Base-by-base conservation (phyloP, 306 rosid genomes). In the Rosa chinensis region DNA sequence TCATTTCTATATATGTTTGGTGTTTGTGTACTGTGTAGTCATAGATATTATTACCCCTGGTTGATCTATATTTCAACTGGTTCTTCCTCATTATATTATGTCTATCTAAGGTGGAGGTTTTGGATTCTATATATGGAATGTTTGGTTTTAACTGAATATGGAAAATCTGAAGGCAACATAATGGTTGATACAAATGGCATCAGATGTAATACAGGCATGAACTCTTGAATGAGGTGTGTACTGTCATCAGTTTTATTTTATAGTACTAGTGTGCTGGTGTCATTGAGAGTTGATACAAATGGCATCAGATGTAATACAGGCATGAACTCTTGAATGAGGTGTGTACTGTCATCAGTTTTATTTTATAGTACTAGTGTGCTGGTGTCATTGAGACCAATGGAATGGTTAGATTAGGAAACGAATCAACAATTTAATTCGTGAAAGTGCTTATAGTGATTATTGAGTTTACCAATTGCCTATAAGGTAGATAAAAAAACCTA, bases 1-100 rank as follows among this genome's bases (percentile, higher is more conserved):
- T 66, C 32, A 20, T 70, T 47, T 61, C 35, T 21, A 42, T 20
- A 21, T 49, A 49, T 66, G 21, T 23, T 50, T 55, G 50, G 48
- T 74, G 62, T 44, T 70, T 43, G 68, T 70, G 13, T 83, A 25
- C 63, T 35, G 68, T 70, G 13, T 83, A 25, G 32, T 70, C 39
- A 5, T 53, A 12, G 23, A 73, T 59, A 56, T 55, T 73, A 25
- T 35, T 17, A 7, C 20, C 43, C 53, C 17, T 16, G 4, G 7
- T 18, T 76, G 79, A 45, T 20, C 42, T 28, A 53, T 66, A n/a
- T 52, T 64, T 64, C 48, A 64, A 17, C 48, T 42, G 3, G 43
- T 21, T 73, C 10, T 61, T 68, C 4, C 17, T 42, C 49, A 62
- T 78, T 62, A 66, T 40, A 35, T 49, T 2, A 59, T 74, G 58